Evolutionary conservation across 2,329 filamentous ascomycete species (phyloP).

Genomic region (Fusarium sp.): DNA sequence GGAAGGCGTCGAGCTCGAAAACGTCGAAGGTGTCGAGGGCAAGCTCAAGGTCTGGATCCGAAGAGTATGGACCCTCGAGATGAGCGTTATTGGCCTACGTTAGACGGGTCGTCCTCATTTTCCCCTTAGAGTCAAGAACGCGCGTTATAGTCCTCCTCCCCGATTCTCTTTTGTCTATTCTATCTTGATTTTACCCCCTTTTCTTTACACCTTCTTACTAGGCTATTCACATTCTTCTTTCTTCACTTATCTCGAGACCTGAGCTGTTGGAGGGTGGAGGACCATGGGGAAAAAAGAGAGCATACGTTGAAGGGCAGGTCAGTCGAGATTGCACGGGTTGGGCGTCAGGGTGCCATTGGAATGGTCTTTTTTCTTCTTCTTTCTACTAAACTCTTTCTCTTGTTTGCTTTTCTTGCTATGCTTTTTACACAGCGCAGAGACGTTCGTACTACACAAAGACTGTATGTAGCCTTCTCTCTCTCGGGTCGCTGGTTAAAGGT

Average conservation of each 20-base stretch:
- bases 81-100: constrained; percentile 91
- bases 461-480: constrained; percentile 2
- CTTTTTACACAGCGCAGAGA: constrained; percentile 29
- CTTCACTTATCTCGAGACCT: constrained; percentile 29
- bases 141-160: constrained; percentile 10
- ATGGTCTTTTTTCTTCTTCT: constrained; percentile 32
- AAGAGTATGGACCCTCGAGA: constrained; percentile 97
- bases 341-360: constrained; percentile 43
- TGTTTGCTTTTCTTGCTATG: constrained; percentile 21
- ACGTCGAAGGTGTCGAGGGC: constrained; percentile 90
- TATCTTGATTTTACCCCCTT: constrained; percentile 27
- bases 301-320: constrained; percentile 30
- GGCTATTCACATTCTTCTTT: constrained; percentile 15
- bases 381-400: constrained; percentile 15
- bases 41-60: constrained; percentile 98
- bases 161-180: constrained; percentile 32
- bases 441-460: constrained; percentile 26
- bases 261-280: constrained; percentile 17
- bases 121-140: constrained; percentile 14
- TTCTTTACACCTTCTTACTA: constrained; percentile 24
- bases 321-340: constrained; percentile 38
- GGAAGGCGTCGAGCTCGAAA: constrained; percentile 93
- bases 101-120: constrained; percentile 45
- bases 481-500: not conserved
- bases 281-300: constrained; percentile 29